These are phyloP conservation scores for Starmera quercuum DNA, from an alignment of 805 yeast genomes.

Conservation along the genomic window DNA sequence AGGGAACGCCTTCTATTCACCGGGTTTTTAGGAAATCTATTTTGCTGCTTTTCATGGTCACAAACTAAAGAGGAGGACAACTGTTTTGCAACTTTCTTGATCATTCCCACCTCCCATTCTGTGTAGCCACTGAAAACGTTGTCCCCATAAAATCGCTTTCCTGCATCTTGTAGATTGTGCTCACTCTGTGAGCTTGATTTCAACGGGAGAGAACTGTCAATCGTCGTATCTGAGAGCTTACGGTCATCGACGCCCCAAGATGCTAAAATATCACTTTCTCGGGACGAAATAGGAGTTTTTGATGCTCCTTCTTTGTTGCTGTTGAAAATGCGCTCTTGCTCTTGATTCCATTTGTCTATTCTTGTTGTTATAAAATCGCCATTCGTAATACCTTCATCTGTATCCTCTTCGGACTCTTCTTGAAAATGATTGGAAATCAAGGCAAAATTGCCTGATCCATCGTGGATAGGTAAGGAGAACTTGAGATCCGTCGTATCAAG, in stretches of 20 bases:
- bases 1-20: conserved; percentile 12
- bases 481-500: conserved; percentile 8
- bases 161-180: neutral
- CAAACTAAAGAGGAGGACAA: conserved; percentile 14
- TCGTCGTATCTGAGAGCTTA: conserved; percentile 2
- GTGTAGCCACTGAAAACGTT: conserved; percentile 13
- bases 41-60: neutral
- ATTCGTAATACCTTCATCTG: conserved; percentile 5
- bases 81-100: conserved; percentile 17
- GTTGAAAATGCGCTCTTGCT: conserved; percentile 14
- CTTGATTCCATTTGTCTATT: conserved; percentile 21
- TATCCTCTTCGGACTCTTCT: conserved; percentile 4
- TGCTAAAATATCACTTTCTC: conserved; percentile 18
- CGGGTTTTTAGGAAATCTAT: neutral
- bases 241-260: conserved; percentile 28
- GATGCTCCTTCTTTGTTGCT: conserved; percentile 6
- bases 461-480: conserved; percentile 12
- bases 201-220: neutral
- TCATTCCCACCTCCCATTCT: conserved; percentile 16
- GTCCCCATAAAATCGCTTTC: conserved; percentile 19
- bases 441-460: conserved; percentile 10
- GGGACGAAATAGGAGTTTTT: conserved; percentile 2
- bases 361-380: conserved; percentile 16
- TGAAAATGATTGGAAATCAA: neutral
- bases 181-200: neutral